These are phyloP conservation scores for Talaromyces sp. DNA, from an alignment of 2,329 filamentous ascomycete species.

Conservation along the genomic window DNA sequence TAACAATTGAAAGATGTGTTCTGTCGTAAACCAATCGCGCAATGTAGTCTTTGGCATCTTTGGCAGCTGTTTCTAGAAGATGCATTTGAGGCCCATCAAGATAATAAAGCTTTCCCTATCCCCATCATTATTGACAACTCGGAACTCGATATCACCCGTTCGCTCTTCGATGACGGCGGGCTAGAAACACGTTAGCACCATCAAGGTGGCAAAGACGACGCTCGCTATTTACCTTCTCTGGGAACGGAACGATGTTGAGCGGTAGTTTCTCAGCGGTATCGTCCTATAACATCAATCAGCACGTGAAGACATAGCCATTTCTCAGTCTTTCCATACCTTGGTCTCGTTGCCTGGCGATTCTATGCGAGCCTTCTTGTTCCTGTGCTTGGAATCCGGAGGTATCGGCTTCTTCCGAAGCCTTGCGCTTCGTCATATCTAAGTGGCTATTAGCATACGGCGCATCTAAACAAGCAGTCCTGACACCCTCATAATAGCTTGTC, in stretches of 20 bases:
- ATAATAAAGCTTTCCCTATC: constrained; percentile 86
- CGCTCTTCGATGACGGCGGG: constrained; percentile 91
- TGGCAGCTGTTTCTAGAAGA: constrained; percentile 96
- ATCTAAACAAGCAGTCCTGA: background rate
- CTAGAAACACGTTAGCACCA: constrained; percentile 39
- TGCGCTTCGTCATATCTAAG: constrained; percentile 40
- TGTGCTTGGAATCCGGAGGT: constrained; percentile 39
- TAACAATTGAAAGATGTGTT: constrained; percentile 92
- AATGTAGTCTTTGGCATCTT: constrained; percentile 99
- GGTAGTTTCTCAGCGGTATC: constrained; percentile 44
- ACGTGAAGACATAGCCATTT: background rate
- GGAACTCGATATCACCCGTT: constrained; percentile 90
- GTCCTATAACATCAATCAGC: constrained; percentile 19
- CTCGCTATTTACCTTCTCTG: constrained; percentile 65
- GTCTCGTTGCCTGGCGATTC: constrained; percentile 38
- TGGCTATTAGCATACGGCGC: constrained; percentile 7
- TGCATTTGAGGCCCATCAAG: constrained; percentile 90
- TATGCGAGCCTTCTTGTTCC: constrained; percentile 47
- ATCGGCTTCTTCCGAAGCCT: constrained; percentile 46
- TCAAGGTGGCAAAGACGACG: background rate
- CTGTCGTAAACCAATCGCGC: constrained; percentile 95
- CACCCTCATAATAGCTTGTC: background rate
- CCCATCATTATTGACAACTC: constrained; percentile 96
- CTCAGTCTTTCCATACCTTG: constrained; percentile 21
- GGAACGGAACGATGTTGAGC: constrained; percentile 71